phyloP scores from a whole-genome alignment of 2,329 filamentous ascomycete species.

The Emergomyces orientalis region DNA sequence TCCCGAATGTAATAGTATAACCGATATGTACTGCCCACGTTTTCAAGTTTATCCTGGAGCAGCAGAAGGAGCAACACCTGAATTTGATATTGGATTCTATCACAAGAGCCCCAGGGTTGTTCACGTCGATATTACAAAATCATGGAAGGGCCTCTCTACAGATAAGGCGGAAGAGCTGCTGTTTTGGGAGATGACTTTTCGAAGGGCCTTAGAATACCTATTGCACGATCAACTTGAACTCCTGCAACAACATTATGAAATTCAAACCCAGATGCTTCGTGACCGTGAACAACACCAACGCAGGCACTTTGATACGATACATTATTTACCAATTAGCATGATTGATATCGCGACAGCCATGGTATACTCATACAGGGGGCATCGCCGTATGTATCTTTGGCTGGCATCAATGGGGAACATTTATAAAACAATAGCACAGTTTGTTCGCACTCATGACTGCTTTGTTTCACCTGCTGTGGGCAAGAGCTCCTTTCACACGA shows the following conservation, averaged over 20 bases:
- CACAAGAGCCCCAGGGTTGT: constrained; percentile 20
- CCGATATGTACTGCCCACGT: constrained; percentile 11
- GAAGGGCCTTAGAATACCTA: constrained; percentile 11
- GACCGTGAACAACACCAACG: background rate
- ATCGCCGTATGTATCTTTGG: constrained; percentile 9
- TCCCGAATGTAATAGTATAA: constrained; percentile 2
- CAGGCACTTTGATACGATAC: background rate
- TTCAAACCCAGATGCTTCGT: background rate
- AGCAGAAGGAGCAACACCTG: background rate
- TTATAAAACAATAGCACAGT: constrained; percentile 8
- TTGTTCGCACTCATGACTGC: constrained; percentile 17
- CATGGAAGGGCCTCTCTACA: constrained; percentile 19
- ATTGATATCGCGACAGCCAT: constrained; percentile 10
- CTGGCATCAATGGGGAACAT: constrained; percentile 10
- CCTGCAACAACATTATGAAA: constrained; percentile 1
- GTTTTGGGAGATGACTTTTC: constrained; percentile 17
- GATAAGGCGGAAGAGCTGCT: constrained; percentile 17
- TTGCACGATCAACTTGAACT: constrained; percentile 14
- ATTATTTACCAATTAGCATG: constrained; percentile 10
- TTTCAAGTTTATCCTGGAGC: constrained; percentile 1
- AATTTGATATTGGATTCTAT: constrained; percentile 3
- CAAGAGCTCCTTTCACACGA: background rate
- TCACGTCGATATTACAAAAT: constrained; percentile 11
- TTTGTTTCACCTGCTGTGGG: constrained; percentile 6
- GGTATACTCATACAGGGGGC: constrained; percentile 4